These are phyloP conservation scores for Leptomonas pyrrhocoris DNA, from an alignment of 208 protist species.

Conservation along the genomic window DNA sequence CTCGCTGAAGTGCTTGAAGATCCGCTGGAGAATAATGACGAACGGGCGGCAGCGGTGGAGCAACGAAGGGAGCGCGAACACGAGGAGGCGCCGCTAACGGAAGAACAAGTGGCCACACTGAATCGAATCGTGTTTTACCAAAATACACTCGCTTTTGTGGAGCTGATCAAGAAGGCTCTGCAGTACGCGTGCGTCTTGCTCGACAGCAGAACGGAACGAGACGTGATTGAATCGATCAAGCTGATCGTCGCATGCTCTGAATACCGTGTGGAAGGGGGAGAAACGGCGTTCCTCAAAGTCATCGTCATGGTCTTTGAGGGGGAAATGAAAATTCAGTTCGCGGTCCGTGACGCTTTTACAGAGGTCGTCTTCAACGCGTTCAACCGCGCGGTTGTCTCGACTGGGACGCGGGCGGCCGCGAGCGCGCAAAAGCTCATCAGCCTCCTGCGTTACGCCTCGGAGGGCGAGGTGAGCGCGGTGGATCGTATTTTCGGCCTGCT, in stretches of 20 bases:
- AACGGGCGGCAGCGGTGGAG: constrained; percentile 15
- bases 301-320: constrained; percentile 89
- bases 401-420: constrained; percentile 56
- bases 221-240: constrained; percentile 89
- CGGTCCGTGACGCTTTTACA: constrained; percentile 87
- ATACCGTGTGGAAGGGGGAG: constrained; percentile 71
- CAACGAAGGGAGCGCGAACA: neutral
- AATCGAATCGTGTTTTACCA: constrained; percentile 81
- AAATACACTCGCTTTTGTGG: constrained; percentile 70
- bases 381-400: constrained; percentile 54
- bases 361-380: constrained; percentile 86
- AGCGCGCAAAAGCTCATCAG: constrained; percentile 84
- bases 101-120: constrained; percentile 59
- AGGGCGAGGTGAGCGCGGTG: constrained; percentile 88
- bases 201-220: constrained; percentile 84
- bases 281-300: constrained; percentile 74
- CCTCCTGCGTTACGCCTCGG: constrained; percentile 64
- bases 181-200: constrained; percentile 67
- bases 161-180: constrained; percentile 69
- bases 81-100: constrained; percentile 32
- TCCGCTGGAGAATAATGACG: constrained; percentile 21
- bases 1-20: constrained; percentile 34
- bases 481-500: constrained; percentile 82
- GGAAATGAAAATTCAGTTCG: constrained; percentile 88
- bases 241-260: constrained; percentile 84